Evolutionary conservation across 2,329 filamentous ascomycete genomes (phyloP), one percentile per base, ranked within the genome.

Genomic region (Incumbomyces lentus): DNA sequence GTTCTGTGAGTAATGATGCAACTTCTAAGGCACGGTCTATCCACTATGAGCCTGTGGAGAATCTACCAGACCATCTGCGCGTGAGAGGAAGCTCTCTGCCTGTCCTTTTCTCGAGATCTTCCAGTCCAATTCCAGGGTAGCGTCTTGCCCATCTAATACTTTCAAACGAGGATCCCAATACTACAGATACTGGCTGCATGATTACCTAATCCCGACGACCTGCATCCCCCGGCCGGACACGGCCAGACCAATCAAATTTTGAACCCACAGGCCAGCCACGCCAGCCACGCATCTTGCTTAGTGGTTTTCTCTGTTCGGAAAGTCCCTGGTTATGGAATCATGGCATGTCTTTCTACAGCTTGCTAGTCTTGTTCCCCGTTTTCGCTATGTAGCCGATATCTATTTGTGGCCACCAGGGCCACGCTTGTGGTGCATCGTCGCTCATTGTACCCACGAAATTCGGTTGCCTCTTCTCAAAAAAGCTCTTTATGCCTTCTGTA

Each of bases 351-450:
- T 26, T 35, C 40, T 49, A 54, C 6, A 52, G 44, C 44, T 54
- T 54, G 41, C 34, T 38, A n/a, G 45, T 39, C 39, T 40, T 13
- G 30, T 34, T 14, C 47, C 52, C 2, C 17, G 16, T 18, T 8
- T 37, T 45, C 3, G 42, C 17, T 19, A 36, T 11, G 16, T 44
- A 29, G 12, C 46, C 49, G 22, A 69, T 68, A 58, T 76, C 67
- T 40, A 78, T 62, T 11, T 75, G 72, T 40, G 72, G 64, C 81
- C 82, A 86, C 82, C 82, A 86, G 0, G 81, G 83, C 63, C 79
- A 83, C 12, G 69, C 70, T 0, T 63, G 61, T 1, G 82, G 79
- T 7, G 72, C 69, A 59, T 83, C 74, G 29, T 73, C 68, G 17
- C 78, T 74, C 64, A 84, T 71, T 6, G 70, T 77, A 1, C 71